phyloP scores from a whole-genome alignment of 208 protist genomes.

The Trypanosoma lewisi region DNA sequence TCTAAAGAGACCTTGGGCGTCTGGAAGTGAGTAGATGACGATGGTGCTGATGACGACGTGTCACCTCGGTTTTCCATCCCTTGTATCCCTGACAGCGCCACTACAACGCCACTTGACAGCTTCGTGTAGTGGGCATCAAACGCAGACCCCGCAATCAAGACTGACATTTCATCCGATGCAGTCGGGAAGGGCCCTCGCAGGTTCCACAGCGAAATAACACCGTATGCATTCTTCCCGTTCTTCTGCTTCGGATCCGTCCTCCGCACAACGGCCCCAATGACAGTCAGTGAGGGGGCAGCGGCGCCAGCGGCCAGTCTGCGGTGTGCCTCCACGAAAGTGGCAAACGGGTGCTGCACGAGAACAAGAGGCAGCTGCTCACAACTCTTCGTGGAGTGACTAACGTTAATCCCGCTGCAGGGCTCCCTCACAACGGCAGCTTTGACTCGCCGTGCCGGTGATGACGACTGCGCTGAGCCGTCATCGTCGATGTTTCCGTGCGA shows the following conservation, averaged over 20 bases:
- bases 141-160: constrained; percentile 59
- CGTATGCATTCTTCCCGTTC: constrained; percentile 36
- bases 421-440: constrained; percentile 17
- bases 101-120: constrained; percentile 40
- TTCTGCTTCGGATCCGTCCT: constrained; percentile 66
- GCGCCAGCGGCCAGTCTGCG: constrained; percentile 5
- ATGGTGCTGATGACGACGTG: constrained; percentile 3
- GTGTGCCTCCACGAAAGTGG: constrained; percentile 31
- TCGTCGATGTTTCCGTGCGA: neutral
- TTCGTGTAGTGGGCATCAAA: constrained; percentile 64
- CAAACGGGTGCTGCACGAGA: constrained; percentile 54
- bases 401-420: constrained; percentile 40
- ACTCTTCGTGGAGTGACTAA: constrained; percentile 51
- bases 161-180: constrained; percentile 37
- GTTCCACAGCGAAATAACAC: constrained; percentile 64
- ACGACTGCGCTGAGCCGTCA: neutral
- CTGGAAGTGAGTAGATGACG: no score
- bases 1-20: neutral
- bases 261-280: constrained; percentile 62
- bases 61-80: constrained; percentile 17
- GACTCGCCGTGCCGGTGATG: neutral
- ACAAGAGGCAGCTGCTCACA: constrained; percentile 62
- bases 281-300: constrained; percentile 28
- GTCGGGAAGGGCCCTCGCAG: constrained; percentile 50
- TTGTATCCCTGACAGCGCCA: constrained; percentile 50